Evolutionary conservation across 2,329 filamentous ascomycete genomes (phyloP).

Genomic region (Phyllosticta citriasiana): DNA sequence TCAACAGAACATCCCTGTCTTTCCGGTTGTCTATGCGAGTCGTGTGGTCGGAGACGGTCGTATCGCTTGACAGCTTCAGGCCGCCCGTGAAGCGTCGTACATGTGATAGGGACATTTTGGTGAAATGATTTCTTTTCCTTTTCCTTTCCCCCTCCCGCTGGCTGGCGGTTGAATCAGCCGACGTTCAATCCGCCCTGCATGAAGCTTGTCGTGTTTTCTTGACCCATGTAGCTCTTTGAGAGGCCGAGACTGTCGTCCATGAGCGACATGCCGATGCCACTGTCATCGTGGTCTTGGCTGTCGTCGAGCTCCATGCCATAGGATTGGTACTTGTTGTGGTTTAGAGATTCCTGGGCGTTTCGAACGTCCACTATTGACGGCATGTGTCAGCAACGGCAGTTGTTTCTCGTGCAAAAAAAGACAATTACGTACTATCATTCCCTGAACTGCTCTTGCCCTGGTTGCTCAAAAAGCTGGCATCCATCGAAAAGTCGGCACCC

Average conservation of each 20-base stretch:
- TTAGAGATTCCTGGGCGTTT: constrained; percentile 5
- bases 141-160: background rate
- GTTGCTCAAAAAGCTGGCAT: constrained; percentile 10
- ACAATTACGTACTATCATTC: constrained; percentile 10
- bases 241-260: constrained; percentile 10
- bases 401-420: background rate
- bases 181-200: constrained; percentile 7
- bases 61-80: constrained; percentile 5
- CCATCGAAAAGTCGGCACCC: constrained; percentile 25
- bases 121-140: background rate
- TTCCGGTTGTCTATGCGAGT: constrained; percentile 8
- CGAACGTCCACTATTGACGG: constrained; percentile 3
- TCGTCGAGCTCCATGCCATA: constrained; percentile 9
- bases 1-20: constrained; percentile 5
- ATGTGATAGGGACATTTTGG: background rate
- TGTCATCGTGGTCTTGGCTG: constrained; percentile 11
- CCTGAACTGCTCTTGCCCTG: constrained; percentile 8
- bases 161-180: background rate
- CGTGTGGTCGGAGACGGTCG: constrained; percentile 9
- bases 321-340: constrained; percentile 8
- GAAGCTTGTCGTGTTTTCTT: background rate
- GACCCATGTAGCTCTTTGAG: constrained; percentile 8
- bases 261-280: constrained; percentile 13
- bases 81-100: background rate
- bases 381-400: constrained; percentile 6